Percentiles rank a stretch among this genome's conserved stretches.
These are phyloP conservation scores for Rhinocladiella similis DNA, from an alignment of 2,329 filamentous ascomycete species.

Conservation along the genomic window DNA sequence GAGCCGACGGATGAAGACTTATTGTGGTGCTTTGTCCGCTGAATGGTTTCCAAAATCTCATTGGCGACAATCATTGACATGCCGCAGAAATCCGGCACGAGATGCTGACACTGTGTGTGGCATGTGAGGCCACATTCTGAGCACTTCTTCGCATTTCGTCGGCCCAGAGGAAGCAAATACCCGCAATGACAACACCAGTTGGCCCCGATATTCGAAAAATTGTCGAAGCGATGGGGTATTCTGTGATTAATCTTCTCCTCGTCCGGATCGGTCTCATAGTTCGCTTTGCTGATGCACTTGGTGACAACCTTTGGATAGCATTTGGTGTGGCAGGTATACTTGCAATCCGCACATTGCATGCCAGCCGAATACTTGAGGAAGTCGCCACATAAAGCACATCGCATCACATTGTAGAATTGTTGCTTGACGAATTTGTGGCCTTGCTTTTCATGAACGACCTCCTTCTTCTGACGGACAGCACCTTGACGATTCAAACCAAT, in stretches of 20 bases:
- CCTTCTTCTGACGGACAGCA: slow-evolving; percentile 94
- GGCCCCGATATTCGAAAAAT: slow-evolving; percentile 95
- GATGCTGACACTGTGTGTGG: slow-evolving; percentile 86
- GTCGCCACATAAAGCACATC: slow-evolving; percentile 93
- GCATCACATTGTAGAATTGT: slow-evolving; percentile 99
- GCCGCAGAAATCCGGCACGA: slow-evolving; percentile 97
- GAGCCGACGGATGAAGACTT: slow-evolving; percentile 53
- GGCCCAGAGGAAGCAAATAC: slow-evolving; percentile 90
- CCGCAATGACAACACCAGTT: slow-evolving; percentile 99
- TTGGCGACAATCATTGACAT: slow-evolving; percentile 99
- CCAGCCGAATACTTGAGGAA: slow-evolving; percentile 98
- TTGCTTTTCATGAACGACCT: slow-evolving; percentile 97
- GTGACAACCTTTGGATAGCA: slow-evolving; percentile 96
- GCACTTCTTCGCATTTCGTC: slow-evolving; percentile 93
- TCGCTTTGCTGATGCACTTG: slow-evolving; percentile 99
- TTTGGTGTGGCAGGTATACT: slow-evolving; percentile 98
- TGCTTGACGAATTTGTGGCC: slow-evolving; percentile 98
- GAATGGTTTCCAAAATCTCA: slow-evolving; percentile 84
- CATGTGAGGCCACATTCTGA: slow-evolving; percentile 87
- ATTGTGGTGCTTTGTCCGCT: slow-evolving; percentile 73
- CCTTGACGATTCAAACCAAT: slow-evolving; percentile 91
- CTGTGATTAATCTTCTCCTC: slow-evolving; percentile 99
- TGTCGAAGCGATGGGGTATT: slow-evolving; percentile 94
- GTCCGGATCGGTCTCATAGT: slow-evolving; percentile 95
- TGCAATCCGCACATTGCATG: slow-evolving; percentile 99